These are phyloP conservation scores for Sechiopsis laciniata DNA, from an alignment of 306 rosid genomes.

Conservation along the genomic window DNA sequence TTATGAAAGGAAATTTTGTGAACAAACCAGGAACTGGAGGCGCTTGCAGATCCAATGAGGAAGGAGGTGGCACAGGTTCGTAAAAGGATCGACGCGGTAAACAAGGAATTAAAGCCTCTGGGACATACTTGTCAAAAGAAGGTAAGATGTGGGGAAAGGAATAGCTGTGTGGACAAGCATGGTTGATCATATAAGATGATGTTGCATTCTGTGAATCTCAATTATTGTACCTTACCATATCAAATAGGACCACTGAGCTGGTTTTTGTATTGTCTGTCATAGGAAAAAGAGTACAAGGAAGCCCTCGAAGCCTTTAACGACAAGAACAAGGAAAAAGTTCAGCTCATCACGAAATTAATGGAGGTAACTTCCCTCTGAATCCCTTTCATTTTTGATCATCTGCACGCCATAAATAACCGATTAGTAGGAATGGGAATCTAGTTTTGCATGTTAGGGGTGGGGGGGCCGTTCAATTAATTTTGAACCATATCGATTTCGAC, in stretches of 20 bases:
- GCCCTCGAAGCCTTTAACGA: conserved; percentile 93
- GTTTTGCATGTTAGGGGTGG: background rate
- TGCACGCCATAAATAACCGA: background rate
- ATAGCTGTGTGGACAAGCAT: conserved; percentile 15
- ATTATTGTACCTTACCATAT: background rate
- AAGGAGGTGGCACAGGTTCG: conserved; percentile 78
- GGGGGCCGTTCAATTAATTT: conserved; percentile 1
- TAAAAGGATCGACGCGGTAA: conserved; percentile 79
- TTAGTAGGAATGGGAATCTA: background rate
- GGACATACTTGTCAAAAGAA: conserved; percentile 92
- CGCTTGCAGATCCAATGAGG: conserved; percentile 87
- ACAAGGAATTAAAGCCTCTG: conserved; percentile 95
- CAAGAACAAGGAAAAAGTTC: conserved; percentile 87
- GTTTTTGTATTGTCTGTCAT: conserved; percentile 21
- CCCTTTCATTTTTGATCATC: background rate
- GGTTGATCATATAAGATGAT: conserved; percentile 8
- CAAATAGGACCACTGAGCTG: conserved; percentile 16
- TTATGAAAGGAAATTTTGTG: background rate
- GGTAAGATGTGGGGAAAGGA: conserved; percentile 33
- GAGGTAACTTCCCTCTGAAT: conserved; percentile 39
- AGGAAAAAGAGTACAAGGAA: conserved; percentile 94
- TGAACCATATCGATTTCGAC: background rate
- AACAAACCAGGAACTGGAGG: conserved; percentile 69
- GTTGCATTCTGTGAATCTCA: conserved; percentile 15
- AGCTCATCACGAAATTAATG: conserved; percentile 67